phyloP scores from a whole-genome alignment of 1,284 basidiomycete genomes.

The Ceraceosorus bombacis region DNA sequence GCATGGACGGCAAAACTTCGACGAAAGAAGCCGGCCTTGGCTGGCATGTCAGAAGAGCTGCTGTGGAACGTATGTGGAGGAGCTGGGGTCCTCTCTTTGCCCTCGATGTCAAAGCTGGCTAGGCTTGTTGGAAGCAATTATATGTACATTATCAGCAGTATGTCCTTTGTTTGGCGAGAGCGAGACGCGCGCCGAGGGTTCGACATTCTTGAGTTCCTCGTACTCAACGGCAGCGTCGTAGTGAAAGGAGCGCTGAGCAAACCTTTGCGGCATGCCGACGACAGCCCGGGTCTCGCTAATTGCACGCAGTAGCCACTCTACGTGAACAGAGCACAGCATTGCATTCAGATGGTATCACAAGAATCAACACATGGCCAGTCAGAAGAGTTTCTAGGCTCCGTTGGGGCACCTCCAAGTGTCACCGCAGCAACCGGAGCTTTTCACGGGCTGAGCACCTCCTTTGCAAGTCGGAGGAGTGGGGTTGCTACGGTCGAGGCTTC shows the following conservation, averaged over 20 bases:
- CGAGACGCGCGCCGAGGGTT: background rate
- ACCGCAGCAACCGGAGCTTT: no score
- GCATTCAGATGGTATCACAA: no score
- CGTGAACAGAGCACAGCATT: no score
- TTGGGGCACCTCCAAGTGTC: no score
- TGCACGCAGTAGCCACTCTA: no score
- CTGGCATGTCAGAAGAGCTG: constrained; percentile 34
- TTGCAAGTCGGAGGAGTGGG: no score
- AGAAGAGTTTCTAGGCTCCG: no score
- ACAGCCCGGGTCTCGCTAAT: no score
- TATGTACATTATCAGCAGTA: background rate
- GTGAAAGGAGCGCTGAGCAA: background rate
- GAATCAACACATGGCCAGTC: no score
- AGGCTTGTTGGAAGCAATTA: background rate
- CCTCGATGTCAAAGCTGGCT: background rate
- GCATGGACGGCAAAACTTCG: constrained; percentile 57
- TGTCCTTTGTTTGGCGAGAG: background rate
- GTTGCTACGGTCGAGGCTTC: no score
- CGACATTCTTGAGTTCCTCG: background rate
- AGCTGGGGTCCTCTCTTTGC: constrained; percentile 57
- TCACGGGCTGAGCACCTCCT: no score
- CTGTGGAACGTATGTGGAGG: constrained; percentile 84
- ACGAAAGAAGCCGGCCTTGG: constrained; percentile 49
- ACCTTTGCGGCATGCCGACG: background rate
- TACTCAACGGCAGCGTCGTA: background rate